Conservation (phyloP, 2,329 filamentous ascomycete species). For the Aspergillus ochraceoroseus region DNA sequence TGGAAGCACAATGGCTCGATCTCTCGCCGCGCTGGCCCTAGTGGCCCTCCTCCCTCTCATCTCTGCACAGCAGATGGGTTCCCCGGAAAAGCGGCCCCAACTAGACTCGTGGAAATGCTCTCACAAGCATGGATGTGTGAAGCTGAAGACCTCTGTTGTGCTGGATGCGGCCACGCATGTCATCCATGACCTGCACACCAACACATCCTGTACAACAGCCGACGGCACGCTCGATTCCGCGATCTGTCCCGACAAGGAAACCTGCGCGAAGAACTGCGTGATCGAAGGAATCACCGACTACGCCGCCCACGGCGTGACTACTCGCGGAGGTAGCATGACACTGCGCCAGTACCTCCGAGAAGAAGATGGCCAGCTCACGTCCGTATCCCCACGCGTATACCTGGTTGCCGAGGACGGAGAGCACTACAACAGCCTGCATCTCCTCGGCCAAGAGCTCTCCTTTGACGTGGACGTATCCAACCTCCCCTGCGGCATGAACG, state of each 20-base stretch:
- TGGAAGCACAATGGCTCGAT: slow-evolving; percentile 20
- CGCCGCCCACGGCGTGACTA: slow-evolving; percentile 45
- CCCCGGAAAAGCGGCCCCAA: slow-evolving; percentile 48
- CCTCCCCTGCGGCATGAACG: slow-evolving; percentile 65
- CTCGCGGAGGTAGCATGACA: slow-evolving; percentile 45
- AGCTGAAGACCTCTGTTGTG: slow-evolving; percentile 48
- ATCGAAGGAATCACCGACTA: slow-evolving; percentile 52
- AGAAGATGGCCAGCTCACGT: slow-evolving; percentile 25
- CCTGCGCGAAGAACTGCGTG: slow-evolving; percentile 53
- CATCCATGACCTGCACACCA: slow-evolving; percentile 41
- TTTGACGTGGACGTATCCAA: slow-evolving; percentile 66
- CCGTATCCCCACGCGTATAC: slow-evolving; percentile 49
- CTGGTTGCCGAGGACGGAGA: slow-evolving; percentile 57
- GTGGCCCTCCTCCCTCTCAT: slow-evolving; percentile 42
- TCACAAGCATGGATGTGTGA: slow-evolving; percentile 46
- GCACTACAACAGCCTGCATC: slow-evolving; percentile 45
- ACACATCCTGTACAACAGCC: slow-evolving; percentile 49
- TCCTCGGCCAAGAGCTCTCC: slow-evolving; percentile 62
- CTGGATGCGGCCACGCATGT: slow-evolving; percentile 53
- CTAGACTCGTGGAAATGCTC: slow-evolving; percentile 52
- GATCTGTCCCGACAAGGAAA: slow-evolving; percentile 45
- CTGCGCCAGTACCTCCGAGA: slow-evolving; percentile 43
- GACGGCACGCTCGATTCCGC: slow-evolving; percentile 44
- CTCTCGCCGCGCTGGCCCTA: slow-evolving; percentile 11
- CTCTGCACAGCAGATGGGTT: slow-evolving; percentile 51